Evolutionary conservation across 257 asterid species (phyloP), one percentile per base, ranked within the genome.

Genomic region (Perilla frutescens): DNA sequence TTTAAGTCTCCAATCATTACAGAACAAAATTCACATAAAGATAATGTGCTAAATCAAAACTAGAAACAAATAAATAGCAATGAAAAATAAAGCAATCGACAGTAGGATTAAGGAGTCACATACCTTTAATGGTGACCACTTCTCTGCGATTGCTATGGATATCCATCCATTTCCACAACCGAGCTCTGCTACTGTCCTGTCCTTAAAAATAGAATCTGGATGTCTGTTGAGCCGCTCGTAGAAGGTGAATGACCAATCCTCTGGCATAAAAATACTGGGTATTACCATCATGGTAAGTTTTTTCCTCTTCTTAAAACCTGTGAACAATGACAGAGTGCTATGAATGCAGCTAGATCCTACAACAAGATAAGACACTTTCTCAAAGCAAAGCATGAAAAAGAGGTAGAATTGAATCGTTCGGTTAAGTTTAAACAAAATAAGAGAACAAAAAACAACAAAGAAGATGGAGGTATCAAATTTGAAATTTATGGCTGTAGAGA

Each of bases 161-260:
- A 95, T 95, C 99, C 97, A 95, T 78, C 99, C 98, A 86, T 95
- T 95, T 72, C 99, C 99, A 76, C 99, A 95, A 59, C 99, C 99
- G 81, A 95, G 96, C 80, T 95, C 99, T 72, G 97, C 87, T 69
- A 95, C 88, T 1, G 96, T 87, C 84, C 79, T 92, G 80, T 95
- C 99, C 84, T 85, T 88, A 80, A 95, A 95, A 68, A 90, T 92
- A 70, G 99, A 87, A 73, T 89, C 97, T 13, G 98, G 96, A 66
- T 95, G 96, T 76, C 99, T 89, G 70, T 95, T 95, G 75, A 95
- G 87, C 68, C 99, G 98, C 84, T 95, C 99, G 5, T 86, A 95
- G 78, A 95, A 95, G 76, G 99, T 95, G 83, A 90, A 95, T 76
- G 99, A 95, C 99, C 98, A 92, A 73, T 91, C 96, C 88, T 92